Conservation (phyloP, 306 rosid species). For the Rosa multiflora region DNA sequence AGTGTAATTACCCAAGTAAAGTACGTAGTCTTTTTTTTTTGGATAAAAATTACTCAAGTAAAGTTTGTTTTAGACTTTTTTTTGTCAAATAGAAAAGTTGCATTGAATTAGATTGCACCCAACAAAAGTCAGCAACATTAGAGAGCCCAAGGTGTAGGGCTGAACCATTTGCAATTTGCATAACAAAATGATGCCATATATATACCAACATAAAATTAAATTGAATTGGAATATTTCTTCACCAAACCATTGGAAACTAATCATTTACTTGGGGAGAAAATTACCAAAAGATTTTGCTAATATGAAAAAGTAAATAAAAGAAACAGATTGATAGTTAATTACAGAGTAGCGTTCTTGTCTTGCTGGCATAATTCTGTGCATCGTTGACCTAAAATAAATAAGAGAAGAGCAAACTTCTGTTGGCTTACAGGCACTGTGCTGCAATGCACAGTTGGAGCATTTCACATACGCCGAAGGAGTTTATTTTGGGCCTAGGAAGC, state of each 20-base stretch:
- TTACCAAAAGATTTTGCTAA: not conserved
- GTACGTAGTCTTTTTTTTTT: too few relatives aligned
- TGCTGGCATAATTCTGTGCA: slow-evolving; percentile 77
- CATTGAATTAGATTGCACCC: not conserved
- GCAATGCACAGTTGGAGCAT: too few relatives aligned
- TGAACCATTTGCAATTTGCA: not conserved
- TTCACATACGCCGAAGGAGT: too few relatives aligned
- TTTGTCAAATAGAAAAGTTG: not conserved
- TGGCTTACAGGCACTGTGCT: too few relatives aligned
- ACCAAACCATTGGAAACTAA: not conserved
- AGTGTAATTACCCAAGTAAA: too few relatives aligned
- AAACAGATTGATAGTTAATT: slow-evolving; percentile 29
- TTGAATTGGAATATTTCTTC: not conserved
- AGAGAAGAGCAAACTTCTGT: not conserved
- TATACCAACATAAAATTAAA: not conserved
- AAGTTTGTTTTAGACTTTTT: too few relatives aligned
- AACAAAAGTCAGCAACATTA: not conserved
- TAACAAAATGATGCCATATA: not conserved
- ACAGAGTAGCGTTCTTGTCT: slow-evolving; percentile 87
- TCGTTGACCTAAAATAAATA: slow-evolving; percentile 58
- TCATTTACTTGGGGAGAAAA: slow-evolving; percentile 3
- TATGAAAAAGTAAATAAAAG: slow-evolving; percentile 11
- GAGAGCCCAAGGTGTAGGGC: not conserved
- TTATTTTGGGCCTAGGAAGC: too few relatives aligned
- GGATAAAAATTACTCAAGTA: too few relatives aligned